A percentile compares a stretch with the other conserved stretches of the same genome.
Conservation (phyloP, 2,329 filamentous ascomycete genomes). For the Pseudogymnoascus sp. region DNA sequence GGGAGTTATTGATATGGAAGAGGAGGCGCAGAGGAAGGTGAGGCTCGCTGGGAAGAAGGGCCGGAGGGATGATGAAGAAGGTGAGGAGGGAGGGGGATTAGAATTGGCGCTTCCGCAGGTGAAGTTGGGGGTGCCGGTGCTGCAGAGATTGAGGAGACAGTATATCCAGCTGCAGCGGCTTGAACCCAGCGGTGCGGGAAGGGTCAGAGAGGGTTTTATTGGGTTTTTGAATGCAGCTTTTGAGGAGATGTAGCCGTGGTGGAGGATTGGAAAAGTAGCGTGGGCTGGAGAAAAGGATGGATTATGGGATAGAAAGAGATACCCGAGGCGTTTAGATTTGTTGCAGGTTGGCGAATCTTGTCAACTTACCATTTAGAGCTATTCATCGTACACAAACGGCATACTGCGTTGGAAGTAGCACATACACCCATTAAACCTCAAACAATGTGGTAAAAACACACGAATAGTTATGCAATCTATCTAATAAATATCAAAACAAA, state of each 20-base stretch:
- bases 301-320: slow-evolving; percentile 2
- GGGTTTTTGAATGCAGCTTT: slow-evolving; percentile 59
- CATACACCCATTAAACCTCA: background rate
- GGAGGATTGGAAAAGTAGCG: background rate
- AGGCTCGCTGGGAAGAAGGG: slow-evolving; percentile 52
- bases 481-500: slow-evolving; percentile 3
- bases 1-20: slow-evolving; percentile 39
- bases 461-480: background rate
- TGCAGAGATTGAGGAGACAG: slow-evolving; percentile 69
- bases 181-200: slow-evolving; percentile 48
- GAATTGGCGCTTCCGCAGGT: slow-evolving; percentile 57
- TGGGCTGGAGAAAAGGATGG: background rate
- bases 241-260: slow-evolving; percentile 28
- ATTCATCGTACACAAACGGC: background rate
- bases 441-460: background rate
- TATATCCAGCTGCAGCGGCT: slow-evolving; percentile 69
- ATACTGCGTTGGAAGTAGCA: background rate
- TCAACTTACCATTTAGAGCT: background rate
- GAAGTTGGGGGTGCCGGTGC: slow-evolving; percentile 61
- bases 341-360: background rate
- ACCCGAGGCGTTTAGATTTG: slow-evolving; percentile 3
- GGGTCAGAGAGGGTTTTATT: slow-evolving; percentile 56
- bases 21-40: slow-evolving; percentile 38
- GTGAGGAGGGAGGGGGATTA: slow-evolving; percentile 38
- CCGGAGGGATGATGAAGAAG: slow-evolving; percentile 14